Percentiles rank a stretch among this genome's conserved stretches.
Evolutionary conservation across 768 basidiomycete genomes (phyloP).

Genomic region (Phanerodontia chrysosporium): DNA sequence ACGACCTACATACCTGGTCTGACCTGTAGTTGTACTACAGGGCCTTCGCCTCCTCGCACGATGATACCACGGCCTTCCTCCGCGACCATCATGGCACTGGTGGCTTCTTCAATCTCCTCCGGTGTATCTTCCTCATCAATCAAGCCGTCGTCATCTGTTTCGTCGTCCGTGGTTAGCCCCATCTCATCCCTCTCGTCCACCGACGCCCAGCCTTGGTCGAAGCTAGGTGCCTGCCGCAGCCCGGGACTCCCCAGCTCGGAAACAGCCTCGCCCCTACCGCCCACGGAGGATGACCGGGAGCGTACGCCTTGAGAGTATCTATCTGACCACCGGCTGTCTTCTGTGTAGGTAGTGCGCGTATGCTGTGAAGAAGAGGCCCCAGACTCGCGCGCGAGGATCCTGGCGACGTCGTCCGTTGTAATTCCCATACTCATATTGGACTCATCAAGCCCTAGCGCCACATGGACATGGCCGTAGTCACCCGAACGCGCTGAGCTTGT

Average conservation of each 20-base stretch:
- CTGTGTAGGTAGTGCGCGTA: slow-evolving; percentile 45
- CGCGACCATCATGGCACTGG: slow-evolving; percentile 72
- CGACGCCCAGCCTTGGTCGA: slow-evolving; percentile 71
- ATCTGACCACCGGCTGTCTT: slow-evolving; percentile 73
- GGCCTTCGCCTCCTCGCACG: slow-evolving; percentile 61
- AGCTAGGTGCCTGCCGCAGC: slow-evolving; percentile 63
- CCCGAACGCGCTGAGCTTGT: slow-evolving; percentile 66
- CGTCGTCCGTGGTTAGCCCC: slow-evolving; percentile 50
- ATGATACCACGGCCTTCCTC: slow-evolving; percentile 86
- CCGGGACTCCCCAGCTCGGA: slow-evolving; percentile 35
- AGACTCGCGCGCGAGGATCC: slow-evolving; percentile 53
- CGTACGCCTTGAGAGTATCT: slow-evolving; percentile 58
- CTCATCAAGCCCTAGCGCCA: slow-evolving; percentile 58
- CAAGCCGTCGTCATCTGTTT: slow-evolving; percentile 37
- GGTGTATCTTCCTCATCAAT: slow-evolving; percentile 39
- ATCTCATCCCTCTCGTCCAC: slow-evolving; percentile 70
- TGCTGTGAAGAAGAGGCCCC: slow-evolving; percentile 38
- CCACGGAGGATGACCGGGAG: slow-evolving; percentile 68
- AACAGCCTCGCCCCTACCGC: slow-evolving; percentile 33
- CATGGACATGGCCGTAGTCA: slow-evolving; percentile 64
- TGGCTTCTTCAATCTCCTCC: slow-evolving; percentile 60
- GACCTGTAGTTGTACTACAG: slow-evolving; percentile 59
- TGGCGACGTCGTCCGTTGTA: slow-evolving; percentile 61
- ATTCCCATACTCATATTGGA: slow-evolving; percentile 55
- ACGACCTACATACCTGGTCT: slow-evolving; percentile 51